Evolutionary conservation across 495 filamentous ascomycete species (phyloP), one percentile per base, ranked within the genome.

Genomic region (Cercophora scortea): DNA sequence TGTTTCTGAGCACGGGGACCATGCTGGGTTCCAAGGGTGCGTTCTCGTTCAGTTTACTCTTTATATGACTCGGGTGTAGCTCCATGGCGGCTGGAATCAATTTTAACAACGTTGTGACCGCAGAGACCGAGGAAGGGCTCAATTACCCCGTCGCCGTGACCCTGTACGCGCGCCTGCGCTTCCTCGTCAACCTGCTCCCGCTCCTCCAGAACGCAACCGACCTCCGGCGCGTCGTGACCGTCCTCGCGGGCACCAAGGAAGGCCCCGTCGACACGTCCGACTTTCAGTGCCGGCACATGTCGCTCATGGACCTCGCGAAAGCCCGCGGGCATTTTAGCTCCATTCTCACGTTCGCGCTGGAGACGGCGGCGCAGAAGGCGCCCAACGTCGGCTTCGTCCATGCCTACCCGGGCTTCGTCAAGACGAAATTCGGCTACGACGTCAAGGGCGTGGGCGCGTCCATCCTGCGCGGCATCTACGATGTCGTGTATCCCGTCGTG

Each of bases 91-190:
- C n/a, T n/a, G n/a, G n/a, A n/a, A n/a, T n/a, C n/a, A n/a, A n/a
- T n/a, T n/a, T n/a, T n/a, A n/a, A n/a, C n/a, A n/a, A n/a, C n/a
- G n/a, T n/a, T n/a, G n/a, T n/a, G n/a, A n/a, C n/a, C n/a, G 7
- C 44, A 77, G 81, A 82, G 45, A 86, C 84, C 0, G 32, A 56
- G 2, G 87, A 89, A 63, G 74, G 71, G 16, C 69, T 89, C 11
- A 70, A 82, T 55, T 64, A 68, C 34, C 73, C 73, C 50, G 64
- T 77, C 40, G 64, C 79, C 13, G 63, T 86, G 4, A 69, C 65
- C 45, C 82, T 81, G 67, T 88, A 88, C 64, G 68, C 78, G 25
- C 82, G 86, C 13, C 72, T 78, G 44, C 78, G 84, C 39, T 86
- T 77, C 18, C 25, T 13, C 36, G 51, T 65, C 41, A 84, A 85